phyloP scores from a whole-genome alignment of 371 early-diverging fungal species.

The Mortierella polycephala region DNA sequence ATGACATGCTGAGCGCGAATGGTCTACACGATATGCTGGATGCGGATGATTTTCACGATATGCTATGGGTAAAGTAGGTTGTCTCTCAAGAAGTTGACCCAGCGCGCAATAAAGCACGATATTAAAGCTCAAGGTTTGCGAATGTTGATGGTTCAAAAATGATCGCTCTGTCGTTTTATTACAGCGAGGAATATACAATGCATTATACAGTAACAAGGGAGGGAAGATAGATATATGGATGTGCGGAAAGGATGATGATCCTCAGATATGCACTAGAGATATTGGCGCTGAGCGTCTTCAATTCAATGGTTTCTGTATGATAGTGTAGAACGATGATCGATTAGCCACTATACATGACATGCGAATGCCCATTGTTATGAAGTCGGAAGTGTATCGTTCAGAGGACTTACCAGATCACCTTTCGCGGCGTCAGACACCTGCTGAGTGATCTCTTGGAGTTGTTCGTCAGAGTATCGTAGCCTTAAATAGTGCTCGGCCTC shows the following conservation, averaged over 20 bases:
- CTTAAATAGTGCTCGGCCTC: conserved; percentile 57
- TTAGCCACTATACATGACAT: no score
- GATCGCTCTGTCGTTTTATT: conserved; percentile 1
- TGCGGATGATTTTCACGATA: conserved; percentile 29
- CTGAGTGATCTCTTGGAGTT: conserved; percentile 58
- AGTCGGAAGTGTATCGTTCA: no score
- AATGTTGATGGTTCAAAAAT: not conserved
- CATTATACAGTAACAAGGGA: not conserved
- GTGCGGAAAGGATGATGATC: no score
- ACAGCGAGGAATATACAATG: conserved; percentile 7
- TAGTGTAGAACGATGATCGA: no score
- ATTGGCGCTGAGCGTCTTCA: no score
- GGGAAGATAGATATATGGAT: no score
- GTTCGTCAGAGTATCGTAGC: conserved; percentile 63
- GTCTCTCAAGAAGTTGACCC: not conserved
- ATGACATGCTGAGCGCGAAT: conserved; percentile 11
- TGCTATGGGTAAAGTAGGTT: conserved; percentile 23
- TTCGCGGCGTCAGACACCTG: conserved; percentile 27
- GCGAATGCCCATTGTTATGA: no score
- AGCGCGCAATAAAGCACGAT: not conserved
- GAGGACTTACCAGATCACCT: not conserved
- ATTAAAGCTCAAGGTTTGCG: not conserved
- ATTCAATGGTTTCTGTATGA: no score
- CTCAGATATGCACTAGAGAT: no score
- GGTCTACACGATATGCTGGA: conserved; percentile 28